Evolutionary conservation across 2,329 filamentous ascomycete species (phyloP).

Genomic region (Curvularia hawaiiensis): DNA sequence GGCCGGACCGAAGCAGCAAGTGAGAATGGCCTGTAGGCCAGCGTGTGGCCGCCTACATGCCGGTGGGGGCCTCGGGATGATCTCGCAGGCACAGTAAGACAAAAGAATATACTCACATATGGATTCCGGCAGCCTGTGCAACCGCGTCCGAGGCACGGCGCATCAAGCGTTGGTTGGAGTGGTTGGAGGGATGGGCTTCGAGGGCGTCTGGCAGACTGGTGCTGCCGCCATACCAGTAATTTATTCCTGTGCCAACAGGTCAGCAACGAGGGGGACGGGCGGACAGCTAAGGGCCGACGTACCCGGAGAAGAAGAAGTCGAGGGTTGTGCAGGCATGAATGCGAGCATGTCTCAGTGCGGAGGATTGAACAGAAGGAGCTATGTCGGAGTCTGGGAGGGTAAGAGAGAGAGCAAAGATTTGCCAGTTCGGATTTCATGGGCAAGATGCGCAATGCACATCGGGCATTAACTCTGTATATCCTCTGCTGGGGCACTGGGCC

Average conservation of each 20-base stretch:
- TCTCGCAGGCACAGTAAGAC: slow-evolving; percentile 1
- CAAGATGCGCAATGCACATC: slow-evolving; percentile 36
- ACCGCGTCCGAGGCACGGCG: slow-evolving; percentile 43
- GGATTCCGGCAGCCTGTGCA: slow-evolving; percentile 33
- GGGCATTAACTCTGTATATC: slow-evolving; percentile 43
- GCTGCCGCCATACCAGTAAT: slow-evolving; percentile 44
- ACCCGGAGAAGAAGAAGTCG: slow-evolving; percentile 44
- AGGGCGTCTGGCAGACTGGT: slow-evolving; percentile 37
- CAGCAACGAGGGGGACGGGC: slow-evolving; percentile 11
- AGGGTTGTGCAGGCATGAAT: slow-evolving; percentile 45
- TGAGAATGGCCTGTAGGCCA: not conserved
- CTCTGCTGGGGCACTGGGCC: slow-evolving; percentile 27
- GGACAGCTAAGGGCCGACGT: slow-evolving; percentile 12
- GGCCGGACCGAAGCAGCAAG: slow-evolving; percentile 3
- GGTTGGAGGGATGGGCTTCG: slow-evolving; percentile 32
- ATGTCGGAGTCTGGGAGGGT: slow-evolving; percentile 27
- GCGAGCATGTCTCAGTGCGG: slow-evolving; percentile 42
- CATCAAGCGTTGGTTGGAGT: slow-evolving; percentile 33
- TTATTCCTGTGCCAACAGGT: slow-evolving; percentile 29
- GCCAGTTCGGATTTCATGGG: slow-evolving; percentile 30
- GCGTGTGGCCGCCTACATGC: slow-evolving; percentile 5
- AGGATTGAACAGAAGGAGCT: slow-evolving; percentile 27
- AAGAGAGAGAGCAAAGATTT: slow-evolving; percentile 25
- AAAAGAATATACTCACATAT: slow-evolving; percentile 32
- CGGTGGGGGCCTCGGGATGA: not conserved